phyloP scores from a whole-genome alignment of 2,329 filamentous ascomycete genomes.

The Paracorniculantispora psalliotae region DNA sequence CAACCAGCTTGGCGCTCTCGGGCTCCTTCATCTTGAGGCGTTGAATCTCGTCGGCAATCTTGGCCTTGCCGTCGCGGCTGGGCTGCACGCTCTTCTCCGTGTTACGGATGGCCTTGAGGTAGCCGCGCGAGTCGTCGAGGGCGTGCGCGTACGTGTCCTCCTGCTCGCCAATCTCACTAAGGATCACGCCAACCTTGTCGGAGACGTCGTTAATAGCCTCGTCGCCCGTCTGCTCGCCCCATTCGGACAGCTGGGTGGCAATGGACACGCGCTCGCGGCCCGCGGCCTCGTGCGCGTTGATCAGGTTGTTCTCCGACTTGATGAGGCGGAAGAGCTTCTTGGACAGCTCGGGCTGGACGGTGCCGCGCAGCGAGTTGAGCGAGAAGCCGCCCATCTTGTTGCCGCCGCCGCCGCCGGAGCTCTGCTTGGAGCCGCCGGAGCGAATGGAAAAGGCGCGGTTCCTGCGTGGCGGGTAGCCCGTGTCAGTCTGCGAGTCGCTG shows the following conservation, averaged over 20 bases:
- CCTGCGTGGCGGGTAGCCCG: slow-evolving; percentile 39
- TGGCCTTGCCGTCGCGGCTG: slow-evolving; percentile 77
- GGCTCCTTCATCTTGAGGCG: slow-evolving; percentile 91
- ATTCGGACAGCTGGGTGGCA: slow-evolving; percentile 87
- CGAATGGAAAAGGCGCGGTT: slow-evolving; percentile 71
- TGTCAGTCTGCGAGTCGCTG: slow-evolving; percentile 24
- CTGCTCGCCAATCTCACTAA: slow-evolving; percentile 90
- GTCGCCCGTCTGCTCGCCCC: slow-evolving; percentile 89
- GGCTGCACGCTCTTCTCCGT: slow-evolving; percentile 95
- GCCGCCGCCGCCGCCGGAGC: slow-evolving; percentile 32
- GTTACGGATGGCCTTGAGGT: slow-evolving; percentile 90
- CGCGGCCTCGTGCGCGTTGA: slow-evolving; percentile 77
- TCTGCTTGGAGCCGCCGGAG: slow-evolving; percentile 50
- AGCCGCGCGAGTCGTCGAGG: slow-evolving; percentile 74
- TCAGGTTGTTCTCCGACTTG: slow-evolving; percentile 89
- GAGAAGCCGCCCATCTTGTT: slow-evolving; percentile 60
- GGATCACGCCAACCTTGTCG: slow-evolving; percentile 90
- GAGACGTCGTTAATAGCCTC: slow-evolving; percentile 83
- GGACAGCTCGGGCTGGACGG: slow-evolving; percentile 80
- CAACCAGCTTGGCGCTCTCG: slow-evolving; percentile 71
- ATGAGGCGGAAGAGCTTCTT: slow-evolving; percentile 87
- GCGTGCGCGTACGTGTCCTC: slow-evolving; percentile 84
- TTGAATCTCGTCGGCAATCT: slow-evolving; percentile 88
- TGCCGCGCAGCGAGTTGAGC: slow-evolving; percentile 79
- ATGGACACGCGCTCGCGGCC: slow-evolving; percentile 79